A percentile compares a stretch with the other conserved stretches of the same genome.
Evolutionary conservation across 148 eudicot species (phyloP).

Genomic region (Cornus kousa): DNA sequence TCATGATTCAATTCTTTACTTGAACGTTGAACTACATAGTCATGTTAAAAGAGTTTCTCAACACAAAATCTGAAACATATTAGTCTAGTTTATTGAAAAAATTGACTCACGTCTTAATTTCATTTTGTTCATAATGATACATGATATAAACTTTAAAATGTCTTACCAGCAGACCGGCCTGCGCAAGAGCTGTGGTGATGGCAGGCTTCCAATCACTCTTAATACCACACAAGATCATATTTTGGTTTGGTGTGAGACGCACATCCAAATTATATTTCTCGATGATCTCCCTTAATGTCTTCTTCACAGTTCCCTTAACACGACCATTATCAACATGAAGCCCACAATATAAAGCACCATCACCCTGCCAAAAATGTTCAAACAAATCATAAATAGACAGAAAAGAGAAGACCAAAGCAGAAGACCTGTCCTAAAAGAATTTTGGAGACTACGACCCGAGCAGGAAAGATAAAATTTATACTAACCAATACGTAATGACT

Average conservation of each 20-base stretch:
- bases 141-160: neutral
- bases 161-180: slow-evolving; percentile 82
- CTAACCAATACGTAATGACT: neutral
- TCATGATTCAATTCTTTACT: slow-evolving; percentile 6
- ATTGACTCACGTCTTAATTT: neutral
- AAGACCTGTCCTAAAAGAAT: neutral
- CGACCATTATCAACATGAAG: slow-evolving; percentile 95
- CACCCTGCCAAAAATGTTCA: slow-evolving; percentile 54
- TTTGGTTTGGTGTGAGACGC: slow-evolving; percentile 95
- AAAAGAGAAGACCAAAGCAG: neutral
- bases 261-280: slow-evolving; percentile 90
- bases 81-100: neutral
- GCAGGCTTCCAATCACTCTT: slow-evolving; percentile 63
- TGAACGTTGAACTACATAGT: neutral
- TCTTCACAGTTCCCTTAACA: slow-evolving; percentile 82
- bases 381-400: neutral
- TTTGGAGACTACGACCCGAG: neutral
- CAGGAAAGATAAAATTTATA: neutral
- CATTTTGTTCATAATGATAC: neutral
- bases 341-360: slow-evolving; percentile 82
- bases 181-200: slow-evolving; percentile 78
- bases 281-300: slow-evolving; percentile 73
- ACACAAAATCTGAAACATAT: neutral
- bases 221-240: slow-evolving; percentile 79
- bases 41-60: neutral